These are phyloP conservation scores for Nitzschia palea DNA, from an alignment of 108 stramenopile genomes.

Conservation along the genomic window DNA sequence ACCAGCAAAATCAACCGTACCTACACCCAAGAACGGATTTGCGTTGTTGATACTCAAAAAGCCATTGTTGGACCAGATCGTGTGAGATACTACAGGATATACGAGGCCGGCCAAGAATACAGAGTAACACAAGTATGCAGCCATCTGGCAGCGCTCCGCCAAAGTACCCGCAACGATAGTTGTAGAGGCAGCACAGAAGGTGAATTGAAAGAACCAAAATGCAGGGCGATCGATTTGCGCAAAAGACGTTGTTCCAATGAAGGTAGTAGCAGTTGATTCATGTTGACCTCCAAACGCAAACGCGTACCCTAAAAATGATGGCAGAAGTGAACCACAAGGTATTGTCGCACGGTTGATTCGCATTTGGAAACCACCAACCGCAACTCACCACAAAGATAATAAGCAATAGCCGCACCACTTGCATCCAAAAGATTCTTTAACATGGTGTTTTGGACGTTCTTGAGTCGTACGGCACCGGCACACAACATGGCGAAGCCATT, in stretches of 20 bases:
- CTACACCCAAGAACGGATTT: constrained; percentile 40
- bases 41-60: constrained; percentile 69
- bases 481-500: constrained; percentile 85
- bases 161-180: constrained; percentile 93
- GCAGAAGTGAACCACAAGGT: not conserved
- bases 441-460: constrained; percentile 87
- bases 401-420: constrained; percentile 71
- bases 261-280: constrained; percentile 37
- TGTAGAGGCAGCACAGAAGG: constrained; percentile 82
- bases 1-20: constrained; percentile 82
- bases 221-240: constrained; percentile 39
- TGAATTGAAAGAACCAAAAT: constrained; percentile 85
- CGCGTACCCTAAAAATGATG: constrained; percentile 54
- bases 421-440: constrained; percentile 86
- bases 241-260: constrained; percentile 65
- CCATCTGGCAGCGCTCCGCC: constrained; percentile 88
- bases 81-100: constrained; percentile 82
- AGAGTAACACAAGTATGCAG: constrained; percentile 79
- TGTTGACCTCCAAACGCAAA: constrained; percentile 72
- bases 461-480: constrained; percentile 76
- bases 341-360: too few relatives aligned
- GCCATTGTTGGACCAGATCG: constrained; percentile 81
- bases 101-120: constrained; percentile 76
- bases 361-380: too few relatives aligned
- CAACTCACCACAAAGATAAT: constrained; percentile 61